phyloP scores from a whole-genome alignment of 192 early-diverging fungal species.

The Linnemannia schmuckeri region DNA sequence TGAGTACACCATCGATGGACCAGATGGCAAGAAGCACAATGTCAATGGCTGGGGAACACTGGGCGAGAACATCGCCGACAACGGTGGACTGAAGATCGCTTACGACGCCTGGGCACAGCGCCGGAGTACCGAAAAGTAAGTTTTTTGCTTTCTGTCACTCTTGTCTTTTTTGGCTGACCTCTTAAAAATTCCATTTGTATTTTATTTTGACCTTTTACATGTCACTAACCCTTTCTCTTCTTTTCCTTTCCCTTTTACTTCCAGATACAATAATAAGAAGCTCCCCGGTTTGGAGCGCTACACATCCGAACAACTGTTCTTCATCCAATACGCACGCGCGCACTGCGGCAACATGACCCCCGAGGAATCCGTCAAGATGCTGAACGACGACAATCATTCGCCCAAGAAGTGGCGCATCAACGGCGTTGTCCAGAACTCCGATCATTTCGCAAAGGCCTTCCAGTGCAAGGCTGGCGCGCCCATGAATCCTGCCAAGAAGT shows the following conservation, averaged over 20 bases:
- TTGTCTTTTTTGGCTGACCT: not conserved
- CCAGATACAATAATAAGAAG: slow-evolving; percentile 28
- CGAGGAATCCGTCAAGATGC: slow-evolving; percentile 35
- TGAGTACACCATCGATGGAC: slow-evolving; percentile 57
- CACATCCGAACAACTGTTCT: slow-evolving; percentile 74
- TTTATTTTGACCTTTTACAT: too few species aligned
- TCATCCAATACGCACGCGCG: slow-evolving; percentile 71
- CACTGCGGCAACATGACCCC: slow-evolving; percentile 68
- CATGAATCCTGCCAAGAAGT: slow-evolving; percentile 81
- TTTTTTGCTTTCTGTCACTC: not conserved
- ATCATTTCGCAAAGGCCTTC: slow-evolving; percentile 77
- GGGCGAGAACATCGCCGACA: slow-evolving; percentile 79
- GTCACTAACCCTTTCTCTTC: not conserved
- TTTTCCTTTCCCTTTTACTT: not conserved
- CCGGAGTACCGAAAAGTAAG: not conserved
- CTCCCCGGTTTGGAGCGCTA: slow-evolving; percentile 66
- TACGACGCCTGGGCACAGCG: slow-evolving; percentile 59
- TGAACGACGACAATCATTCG: slow-evolving; percentile 69
- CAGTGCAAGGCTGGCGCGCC: slow-evolving; percentile 67
- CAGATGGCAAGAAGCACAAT: slow-evolving; percentile 27
- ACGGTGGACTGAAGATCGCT: slow-evolving; percentile 69
- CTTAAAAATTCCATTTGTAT: not conserved
- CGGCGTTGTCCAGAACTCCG: slow-evolving; percentile 75
- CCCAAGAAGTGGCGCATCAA: slow-evolving; percentile 74
- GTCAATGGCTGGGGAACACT: slow-evolving; percentile 70